Base-by-base conservation (phyloP, 257 asterid species). In the Buddleja alternifolia region DNA sequence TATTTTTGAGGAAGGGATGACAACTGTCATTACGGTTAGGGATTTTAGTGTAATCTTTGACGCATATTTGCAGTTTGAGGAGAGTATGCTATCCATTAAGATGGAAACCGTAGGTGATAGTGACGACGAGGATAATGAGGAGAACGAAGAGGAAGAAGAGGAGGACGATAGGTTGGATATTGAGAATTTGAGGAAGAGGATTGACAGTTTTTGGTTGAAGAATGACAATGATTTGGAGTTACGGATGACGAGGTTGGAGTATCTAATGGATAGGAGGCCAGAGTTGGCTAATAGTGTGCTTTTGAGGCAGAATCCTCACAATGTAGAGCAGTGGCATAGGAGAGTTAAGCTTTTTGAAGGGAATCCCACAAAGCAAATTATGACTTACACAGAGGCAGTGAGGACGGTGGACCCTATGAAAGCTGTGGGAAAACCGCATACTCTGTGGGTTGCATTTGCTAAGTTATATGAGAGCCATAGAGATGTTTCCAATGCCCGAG, bases 271-370 rank as follows among this genome's bases (percentile, higher is more conserved):
- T 64, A 88, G 99, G 85, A 88, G 99, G 83, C 99, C 97, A 8
- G 99, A 91, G 77, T 80, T 94, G 69, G 99, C 97, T 29, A 94
- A 94, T 73, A 91, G 97, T 62, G 99, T 94, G 69, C 97, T 91
- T 66, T 81, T 94, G 82, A 88, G 99, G 71, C 96, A 91, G 76
- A 94, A 94, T 63, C 99, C 97, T 6, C 97, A 91, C 71, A 91
- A 94, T 73, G 97, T 91, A 72, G 99, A 94, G 81, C 96, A 91
- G 72, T 94, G 99, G 99, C 99, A 94, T 68, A 80, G 97, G 53
- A 81, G 99, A 61, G 93, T 89, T 60, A 91, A 91, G 85, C 94
- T 90, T 59, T 94, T 94, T 23, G 96, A 91, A 75, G 95, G 91
- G 65, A 84, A 91, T 64, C 97, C 97, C 19, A 87, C 95, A 0